phyloP scores from a whole-genome alignment of 2,329 filamentous ascomycete species.

The Sporothrix mexicana region DNA sequence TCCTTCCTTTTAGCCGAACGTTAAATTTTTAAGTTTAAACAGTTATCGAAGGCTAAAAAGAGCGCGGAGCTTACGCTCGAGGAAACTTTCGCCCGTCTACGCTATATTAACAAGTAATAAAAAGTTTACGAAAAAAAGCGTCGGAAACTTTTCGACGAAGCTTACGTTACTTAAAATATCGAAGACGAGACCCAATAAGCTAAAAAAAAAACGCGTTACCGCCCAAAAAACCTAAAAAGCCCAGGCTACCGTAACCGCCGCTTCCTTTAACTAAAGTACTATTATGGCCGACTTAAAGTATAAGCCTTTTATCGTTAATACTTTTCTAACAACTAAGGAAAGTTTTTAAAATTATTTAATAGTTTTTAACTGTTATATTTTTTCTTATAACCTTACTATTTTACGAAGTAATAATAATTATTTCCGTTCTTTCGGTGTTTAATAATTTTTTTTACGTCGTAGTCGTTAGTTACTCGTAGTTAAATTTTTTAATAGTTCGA shows the following conservation, averaged over 20 bases:
- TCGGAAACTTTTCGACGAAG: too few relatives aligned
- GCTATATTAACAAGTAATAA: too few relatives aligned
- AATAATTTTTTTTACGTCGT: too few relatives aligned
- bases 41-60: not conserved
- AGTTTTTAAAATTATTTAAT: not conserved
- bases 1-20: not conserved
- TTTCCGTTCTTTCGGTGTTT: not conserved
- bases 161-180: too few relatives aligned
- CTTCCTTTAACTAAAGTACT: not conserved
- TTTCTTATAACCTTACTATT: not conserved
- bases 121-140: too few relatives aligned
- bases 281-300: not conserved
- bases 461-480: too few relatives aligned
- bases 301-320: not conserved
- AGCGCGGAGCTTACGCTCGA: too few relatives aligned
- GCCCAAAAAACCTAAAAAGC: not conserved
- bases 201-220: not conserved
- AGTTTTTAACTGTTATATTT: not conserved
- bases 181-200: too few relatives aligned
- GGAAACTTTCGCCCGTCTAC: too few relatives aligned
- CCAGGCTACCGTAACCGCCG: not conserved
- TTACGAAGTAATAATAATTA: not conserved
- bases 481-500: too few relatives aligned
- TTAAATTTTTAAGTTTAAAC: not conserved
- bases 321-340: not conserved